Conservation (phyloP, 2,329 filamentous ascomycete species). For the Mycosphaerelloides madeirae region DNA sequence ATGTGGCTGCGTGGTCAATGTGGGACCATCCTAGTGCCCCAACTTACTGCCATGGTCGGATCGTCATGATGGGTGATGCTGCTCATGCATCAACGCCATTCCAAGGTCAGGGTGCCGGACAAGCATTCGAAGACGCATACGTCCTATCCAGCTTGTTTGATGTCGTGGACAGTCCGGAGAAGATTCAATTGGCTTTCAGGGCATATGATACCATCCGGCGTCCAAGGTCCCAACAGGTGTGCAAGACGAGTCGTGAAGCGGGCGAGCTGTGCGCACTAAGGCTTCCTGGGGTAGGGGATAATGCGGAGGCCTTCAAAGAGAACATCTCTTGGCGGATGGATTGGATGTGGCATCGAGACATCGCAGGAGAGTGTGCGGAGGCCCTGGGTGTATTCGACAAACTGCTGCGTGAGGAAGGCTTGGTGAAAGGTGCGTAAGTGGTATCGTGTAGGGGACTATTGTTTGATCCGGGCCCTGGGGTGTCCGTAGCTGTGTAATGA, state of each 20-base stretch:
- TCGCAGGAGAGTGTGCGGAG: constrained; percentile 1
- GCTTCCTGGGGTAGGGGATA: neutral
- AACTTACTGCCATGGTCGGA: constrained; percentile 32
- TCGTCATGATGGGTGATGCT: constrained; percentile 41
- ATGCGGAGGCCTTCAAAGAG: neutral
- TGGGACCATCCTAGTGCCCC: constrained; percentile 37
- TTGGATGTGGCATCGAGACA: constrained; percentile 6
- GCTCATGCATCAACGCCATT: constrained; percentile 37
- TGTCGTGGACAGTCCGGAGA: constrained; percentile 1
- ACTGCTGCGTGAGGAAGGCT: too few species aligned
- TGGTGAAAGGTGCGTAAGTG: too few species aligned
- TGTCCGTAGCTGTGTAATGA: too few species aligned
- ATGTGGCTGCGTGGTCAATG: constrained; percentile 32
- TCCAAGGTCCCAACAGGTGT: constrained; percentile 7
- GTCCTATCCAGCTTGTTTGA: constrained; percentile 2
- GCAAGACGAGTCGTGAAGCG: constrained; percentile 5
- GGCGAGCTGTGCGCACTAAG: constrained; percentile 5
- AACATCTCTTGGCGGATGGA: constrained; percentile 1
- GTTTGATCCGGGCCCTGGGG: too few species aligned
- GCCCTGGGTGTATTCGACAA: constrained; percentile 2
- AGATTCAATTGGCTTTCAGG: constrained; percentile 1
- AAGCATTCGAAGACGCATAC: constrained; percentile 28
- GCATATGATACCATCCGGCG: constrained; percentile 10
- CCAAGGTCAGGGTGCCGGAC: constrained; percentile 33
- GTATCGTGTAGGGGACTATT: too few species aligned